These are phyloP conservation scores for Cryphonectria parasitica DNA, from an alignment of 2,329 filamentous ascomycete species.

Conservation along the genomic window DNA sequence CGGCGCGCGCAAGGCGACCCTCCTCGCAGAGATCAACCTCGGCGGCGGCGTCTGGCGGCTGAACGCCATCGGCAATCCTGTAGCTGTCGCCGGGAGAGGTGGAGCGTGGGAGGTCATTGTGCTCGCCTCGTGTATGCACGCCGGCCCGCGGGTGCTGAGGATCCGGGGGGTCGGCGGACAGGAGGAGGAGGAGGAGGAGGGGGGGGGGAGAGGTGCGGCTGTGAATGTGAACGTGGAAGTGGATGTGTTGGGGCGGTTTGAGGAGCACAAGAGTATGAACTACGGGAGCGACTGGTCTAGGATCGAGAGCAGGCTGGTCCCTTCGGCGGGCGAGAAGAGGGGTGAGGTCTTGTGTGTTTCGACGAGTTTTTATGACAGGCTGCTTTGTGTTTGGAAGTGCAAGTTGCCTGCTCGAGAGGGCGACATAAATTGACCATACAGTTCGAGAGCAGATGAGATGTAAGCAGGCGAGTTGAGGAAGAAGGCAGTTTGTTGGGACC, in stretches of 20 bases:
- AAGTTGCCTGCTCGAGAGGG: not conserved
- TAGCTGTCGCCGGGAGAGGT: not conserved
- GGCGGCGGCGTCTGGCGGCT: constrained; percentile 88
- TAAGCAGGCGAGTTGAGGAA: not conserved
- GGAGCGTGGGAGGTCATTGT: constrained; percentile 34
- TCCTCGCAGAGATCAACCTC: constrained; percentile 68
- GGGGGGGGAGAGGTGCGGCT: too few species aligned
- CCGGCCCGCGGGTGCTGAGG: constrained; percentile 71
- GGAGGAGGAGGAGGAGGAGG: not conserved
- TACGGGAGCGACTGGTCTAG: constrained; percentile 79
- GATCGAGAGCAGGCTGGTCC: not conserved
- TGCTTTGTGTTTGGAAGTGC: constrained; percentile 68
- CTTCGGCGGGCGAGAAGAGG: constrained; percentile 33
- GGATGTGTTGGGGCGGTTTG: constrained; percentile 70
- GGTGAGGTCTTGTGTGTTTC: constrained; percentile 58
- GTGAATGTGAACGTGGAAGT: constrained; percentile 56
- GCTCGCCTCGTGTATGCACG: constrained; percentile 92
- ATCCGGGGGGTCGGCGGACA: constrained; percentile 40
- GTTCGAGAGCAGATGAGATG: not conserved
- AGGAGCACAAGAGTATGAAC: constrained; percentile 92
- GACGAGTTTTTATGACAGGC: constrained; percentile 77
- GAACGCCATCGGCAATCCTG: constrained; percentile 55
- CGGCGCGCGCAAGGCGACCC: constrained; percentile 46
- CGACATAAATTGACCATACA: not conserved
- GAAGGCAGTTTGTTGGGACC: not conserved